These are phyloP conservation scores for Lasiodiplodia citricola DNA, from an alignment of 2,329 filamentous ascomycete genomes.

Conservation along the genomic window DNA sequence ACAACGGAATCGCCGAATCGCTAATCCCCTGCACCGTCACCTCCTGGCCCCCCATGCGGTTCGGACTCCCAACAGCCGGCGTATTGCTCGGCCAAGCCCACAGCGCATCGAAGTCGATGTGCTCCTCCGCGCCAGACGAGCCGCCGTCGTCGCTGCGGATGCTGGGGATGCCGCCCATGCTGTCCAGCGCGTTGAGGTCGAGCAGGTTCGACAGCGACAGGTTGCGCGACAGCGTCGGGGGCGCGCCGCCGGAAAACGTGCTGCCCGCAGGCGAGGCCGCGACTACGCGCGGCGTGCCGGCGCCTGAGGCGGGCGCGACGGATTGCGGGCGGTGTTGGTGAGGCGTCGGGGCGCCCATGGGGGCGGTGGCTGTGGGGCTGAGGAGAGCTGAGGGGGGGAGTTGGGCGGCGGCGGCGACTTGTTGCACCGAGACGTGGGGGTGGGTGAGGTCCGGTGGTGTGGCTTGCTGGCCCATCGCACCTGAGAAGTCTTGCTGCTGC, in stretches of 20 bases:
- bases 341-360: conserved; percentile 23
- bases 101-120: conserved; percentile 49
- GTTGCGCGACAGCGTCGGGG: conserved; percentile 3
- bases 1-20: conserved; percentile 42
- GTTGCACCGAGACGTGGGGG: background rate
- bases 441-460: background rate
- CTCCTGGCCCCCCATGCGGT: conserved; percentile 25
- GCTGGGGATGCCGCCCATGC: conserved; percentile 31
- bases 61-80: conserved; percentile 39
- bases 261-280: conserved; percentile 32
- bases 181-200: conserved; percentile 44
- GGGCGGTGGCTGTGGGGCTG: conserved; percentile 37
- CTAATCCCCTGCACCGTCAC: conserved; percentile 34
- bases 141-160: conserved; percentile 38
- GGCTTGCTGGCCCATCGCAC: conserved; percentile 16
- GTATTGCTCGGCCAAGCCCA: conserved; percentile 48
- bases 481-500: background rate
- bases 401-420: background rate
- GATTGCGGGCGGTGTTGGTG: background rate
- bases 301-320: conserved; percentile 20
- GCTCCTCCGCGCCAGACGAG: conserved; percentile 41
- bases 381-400: background rate
- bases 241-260: background rate
- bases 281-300: conserved; percentile 33
- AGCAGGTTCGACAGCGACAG: conserved; percentile 43